These are phyloP conservation scores for Podospora pseudopauciseta DNA, from an alignment of 495 filamentous ascomycete genomes.

Conservation along the genomic window DNA sequence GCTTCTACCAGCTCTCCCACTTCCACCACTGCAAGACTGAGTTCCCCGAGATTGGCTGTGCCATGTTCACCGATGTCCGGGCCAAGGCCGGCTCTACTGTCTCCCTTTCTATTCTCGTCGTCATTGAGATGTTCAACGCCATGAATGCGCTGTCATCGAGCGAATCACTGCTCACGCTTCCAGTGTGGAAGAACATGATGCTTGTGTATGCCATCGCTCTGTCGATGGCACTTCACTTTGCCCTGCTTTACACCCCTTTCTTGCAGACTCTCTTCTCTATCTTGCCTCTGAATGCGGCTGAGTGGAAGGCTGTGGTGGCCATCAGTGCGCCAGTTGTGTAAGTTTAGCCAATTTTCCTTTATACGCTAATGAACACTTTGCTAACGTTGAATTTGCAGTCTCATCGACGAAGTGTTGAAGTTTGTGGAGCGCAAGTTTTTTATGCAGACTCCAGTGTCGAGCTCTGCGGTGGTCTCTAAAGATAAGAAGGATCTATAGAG, in stretches of 20 bases:
- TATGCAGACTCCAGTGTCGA: slow-evolving; percentile 34
- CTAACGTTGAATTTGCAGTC: slow-evolving; percentile 51
- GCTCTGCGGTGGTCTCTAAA: slow-evolving; percentile 23
- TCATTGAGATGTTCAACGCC: slow-evolving; percentile 99
- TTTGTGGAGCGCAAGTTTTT: slow-evolving; percentile 66
- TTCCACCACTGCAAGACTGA: slow-evolving; percentile 87
- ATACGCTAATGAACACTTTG: background rate
- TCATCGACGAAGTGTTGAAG: slow-evolving; percentile 90
- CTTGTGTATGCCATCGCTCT: slow-evolving; percentile 89
- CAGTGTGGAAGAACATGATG: slow-evolving; percentile 95
- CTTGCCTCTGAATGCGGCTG: slow-evolving; percentile 77
- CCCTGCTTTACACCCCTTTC: slow-evolving; percentile 86
- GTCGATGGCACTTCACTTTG: slow-evolving; percentile 96
- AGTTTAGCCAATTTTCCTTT: slow-evolving; percentile 38
- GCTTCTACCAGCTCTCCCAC: slow-evolving; percentile 85
- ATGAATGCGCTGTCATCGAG: slow-evolving; percentile 97
- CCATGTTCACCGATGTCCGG: slow-evolving; percentile 89
- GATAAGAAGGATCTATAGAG: slow-evolving; percentile 42
- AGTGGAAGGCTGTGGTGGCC: slow-evolving; percentile 88
- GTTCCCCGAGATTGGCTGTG: slow-evolving; percentile 89
- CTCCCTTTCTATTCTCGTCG: slow-evolving; percentile 84
- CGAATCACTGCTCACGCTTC: slow-evolving; percentile 90
- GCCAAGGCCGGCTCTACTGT: slow-evolving; percentile 92
- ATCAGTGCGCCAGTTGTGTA: slow-evolving; percentile 94
- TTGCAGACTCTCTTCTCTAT: slow-evolving; percentile 89